These are phyloP conservation scores for Porcisia deanei DNA, from an alignment of 208 protist genomes.

Conservation along the genomic window DNA sequence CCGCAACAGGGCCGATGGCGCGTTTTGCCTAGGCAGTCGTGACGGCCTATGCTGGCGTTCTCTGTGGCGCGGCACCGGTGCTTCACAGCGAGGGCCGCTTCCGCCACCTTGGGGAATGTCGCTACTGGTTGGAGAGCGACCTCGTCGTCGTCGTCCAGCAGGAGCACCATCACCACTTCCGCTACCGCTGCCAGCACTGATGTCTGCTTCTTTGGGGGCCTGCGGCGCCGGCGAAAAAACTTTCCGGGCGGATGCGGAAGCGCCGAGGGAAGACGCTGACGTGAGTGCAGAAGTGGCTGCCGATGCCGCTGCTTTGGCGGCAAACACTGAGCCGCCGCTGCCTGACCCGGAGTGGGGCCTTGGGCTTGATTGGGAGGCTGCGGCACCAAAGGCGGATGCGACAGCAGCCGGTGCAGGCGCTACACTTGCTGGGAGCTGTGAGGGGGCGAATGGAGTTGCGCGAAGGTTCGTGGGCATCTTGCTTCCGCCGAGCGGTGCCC, in stretches of 20 bases:
- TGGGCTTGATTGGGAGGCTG: neutral
- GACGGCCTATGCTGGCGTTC: constrained; percentile 9
- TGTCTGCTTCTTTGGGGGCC: neutral
- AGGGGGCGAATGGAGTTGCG: neutral
- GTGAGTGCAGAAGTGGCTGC: constrained; percentile 1
- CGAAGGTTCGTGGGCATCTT: neutral
- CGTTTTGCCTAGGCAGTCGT: neutral
- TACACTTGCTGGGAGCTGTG: neutral
- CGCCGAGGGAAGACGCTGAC: neutral
- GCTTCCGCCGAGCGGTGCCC: neutral
- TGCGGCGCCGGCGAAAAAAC: neutral
- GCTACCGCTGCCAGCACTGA: neutral
- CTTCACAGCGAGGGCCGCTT: constrained; percentile 6
- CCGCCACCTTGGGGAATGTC: neutral
- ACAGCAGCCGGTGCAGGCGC: neutral
- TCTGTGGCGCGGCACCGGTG: constrained; percentile 14
- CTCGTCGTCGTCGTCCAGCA: neutral
- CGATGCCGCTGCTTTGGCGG: neutral
- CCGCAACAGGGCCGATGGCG: constrained; percentile 5
- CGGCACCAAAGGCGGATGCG: constrained; percentile 7
- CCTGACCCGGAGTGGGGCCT: neutral
- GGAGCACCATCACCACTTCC: constrained; percentile 4
- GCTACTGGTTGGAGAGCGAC: neutral
- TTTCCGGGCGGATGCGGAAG: neutral
- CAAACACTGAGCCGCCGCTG: neutral